Evolutionary conservation across 2,329 filamentous ascomycete genomes (phyloP), one percentile per base, ranked within the genome.

Genomic region (Coniochaeta sp.): DNA sequence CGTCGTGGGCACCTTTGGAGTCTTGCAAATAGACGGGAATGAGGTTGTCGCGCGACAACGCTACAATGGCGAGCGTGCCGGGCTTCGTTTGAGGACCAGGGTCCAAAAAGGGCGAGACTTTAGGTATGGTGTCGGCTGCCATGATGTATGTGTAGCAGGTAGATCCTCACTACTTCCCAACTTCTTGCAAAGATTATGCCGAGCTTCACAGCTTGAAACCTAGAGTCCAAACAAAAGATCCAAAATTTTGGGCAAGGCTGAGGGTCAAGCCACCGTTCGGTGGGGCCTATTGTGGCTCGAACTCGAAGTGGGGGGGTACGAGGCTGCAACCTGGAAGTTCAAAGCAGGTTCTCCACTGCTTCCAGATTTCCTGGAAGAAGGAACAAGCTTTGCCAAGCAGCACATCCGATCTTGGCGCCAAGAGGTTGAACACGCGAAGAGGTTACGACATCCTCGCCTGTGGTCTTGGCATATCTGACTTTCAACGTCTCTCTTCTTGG

Each of bases 41-140:
- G 64, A 93, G 86, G 63, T 89, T 88, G 74, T 98, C 93, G 75
- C 93, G 89, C 62, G 91, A 93, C 58, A 99, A 83, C 71, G 96
- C 90, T 61, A 97, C 81, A 63, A 98, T 89, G 28, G 92, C 90
- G 52, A 98, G 83, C 3, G 82, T 81, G 66, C 89, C 82, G 24
- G 85, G 77, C 12, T 81, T 77, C 4, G 93, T 87, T 22, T 77
- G 74, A 3, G 79, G 70, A 17, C 87, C 86, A 0, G 90, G 87
- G 58, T 89, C 83, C 42, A 98, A 81, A 67, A 99, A 98, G 0
- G 92, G 89, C 10, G 93, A 96, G 1, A 63, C 30, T 1, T 50
- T 58, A 19, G 22, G 58, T 56, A 34, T 34, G 40, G 40, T 55
- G 30, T 26, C 26, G n/a, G 63, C 36, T 12, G 62, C 54, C 63